phyloP scores from a whole-genome alignment of 2,329 filamentous ascomycete species.

The Penicillium brasilianum region DNA sequence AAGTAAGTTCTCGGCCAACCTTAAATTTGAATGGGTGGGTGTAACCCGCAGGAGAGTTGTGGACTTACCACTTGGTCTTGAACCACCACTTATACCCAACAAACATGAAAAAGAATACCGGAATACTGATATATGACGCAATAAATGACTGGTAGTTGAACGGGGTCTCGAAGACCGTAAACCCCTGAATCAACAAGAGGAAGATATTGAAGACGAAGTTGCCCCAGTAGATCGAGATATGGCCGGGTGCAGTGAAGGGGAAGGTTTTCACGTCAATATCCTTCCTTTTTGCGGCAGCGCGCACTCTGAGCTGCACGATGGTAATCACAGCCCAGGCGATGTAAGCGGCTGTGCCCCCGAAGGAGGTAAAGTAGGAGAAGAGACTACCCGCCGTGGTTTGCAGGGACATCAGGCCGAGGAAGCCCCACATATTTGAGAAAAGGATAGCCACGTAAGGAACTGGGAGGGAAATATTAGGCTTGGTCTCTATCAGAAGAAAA shows the following conservation, averaged over 20 bases:
- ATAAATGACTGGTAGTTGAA: constrained; percentile 11
- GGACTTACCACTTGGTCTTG: constrained; percentile 7
- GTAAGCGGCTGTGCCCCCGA: constrained; percentile 9
- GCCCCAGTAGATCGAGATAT: constrained; percentile 11
- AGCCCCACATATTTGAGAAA: constrained; percentile 14
- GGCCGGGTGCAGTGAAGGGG: constrained; percentile 9
- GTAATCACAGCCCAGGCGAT: constrained; percentile 9
- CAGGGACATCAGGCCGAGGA: constrained; percentile 8
- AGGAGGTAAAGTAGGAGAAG: constrained; percentile 11
- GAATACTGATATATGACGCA: constrained; percentile 5
- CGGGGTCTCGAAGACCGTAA: constrained; percentile 5
- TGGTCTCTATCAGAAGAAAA: background rate
- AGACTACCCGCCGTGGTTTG: constrained; percentile 7
- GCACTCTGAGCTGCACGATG: constrained; percentile 8
- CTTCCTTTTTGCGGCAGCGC: background rate
- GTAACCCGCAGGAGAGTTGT: background rate
- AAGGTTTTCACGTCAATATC: constrained; percentile 6
- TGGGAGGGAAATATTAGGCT: background rate
- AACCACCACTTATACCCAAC: constrained; percentile 8
- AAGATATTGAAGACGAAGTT: constrained; percentile 9
- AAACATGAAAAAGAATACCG: constrained; percentile 3
- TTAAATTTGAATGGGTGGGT: background rate
- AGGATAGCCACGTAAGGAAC: constrained; percentile 6
- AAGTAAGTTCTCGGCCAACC: background rate
- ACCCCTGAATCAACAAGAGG: constrained; percentile 3